Conservation (phyloP, 352 stramenopile species). For the Globisporangium nagaii region DNA sequence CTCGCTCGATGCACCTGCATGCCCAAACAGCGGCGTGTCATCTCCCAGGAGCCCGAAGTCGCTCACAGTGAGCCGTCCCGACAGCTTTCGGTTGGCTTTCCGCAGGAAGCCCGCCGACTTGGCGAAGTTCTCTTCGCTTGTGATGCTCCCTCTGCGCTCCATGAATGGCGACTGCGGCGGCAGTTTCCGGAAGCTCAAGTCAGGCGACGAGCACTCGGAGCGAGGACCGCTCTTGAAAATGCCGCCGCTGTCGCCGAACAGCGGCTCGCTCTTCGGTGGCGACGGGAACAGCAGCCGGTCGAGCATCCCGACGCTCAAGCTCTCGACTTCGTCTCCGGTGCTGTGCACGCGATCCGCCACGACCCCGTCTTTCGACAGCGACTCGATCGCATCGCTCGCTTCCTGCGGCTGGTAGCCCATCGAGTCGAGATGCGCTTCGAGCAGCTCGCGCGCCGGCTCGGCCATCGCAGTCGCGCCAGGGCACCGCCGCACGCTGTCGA, state of each 20-base stretch:
- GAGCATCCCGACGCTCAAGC: constrained; percentile 6
- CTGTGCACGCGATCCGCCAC: background rate
- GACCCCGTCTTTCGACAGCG: constrained; percentile 26
- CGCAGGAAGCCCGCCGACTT: constrained; percentile 65
- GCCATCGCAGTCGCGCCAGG: constrained; percentile 17
- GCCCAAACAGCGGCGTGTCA: constrained; percentile 1
- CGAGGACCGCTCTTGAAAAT: background rate
- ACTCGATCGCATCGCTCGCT: constrained; percentile 29
- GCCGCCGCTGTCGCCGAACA: constrained; percentile 3
- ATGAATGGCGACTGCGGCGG: constrained; percentile 16
- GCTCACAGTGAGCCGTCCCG: constrained; percentile 58
- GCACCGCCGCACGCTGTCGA: constrained; percentile 22
- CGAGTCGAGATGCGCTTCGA: constrained; percentile 37
- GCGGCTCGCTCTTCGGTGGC: constrained; percentile 20
- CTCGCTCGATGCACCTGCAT: background rate
- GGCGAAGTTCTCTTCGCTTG: constrained; percentile 58
- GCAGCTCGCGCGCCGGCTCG: constrained; percentile 35
- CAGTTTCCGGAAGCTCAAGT: background rate
- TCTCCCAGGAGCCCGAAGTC: constrained; percentile 71
- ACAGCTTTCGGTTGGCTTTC: constrained; percentile 48
- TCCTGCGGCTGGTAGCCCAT: constrained; percentile 40
- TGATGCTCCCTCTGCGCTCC: constrained; percentile 46
- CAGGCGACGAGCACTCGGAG: background rate
- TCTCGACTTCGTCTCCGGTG: constrained; percentile 1
- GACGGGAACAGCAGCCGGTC: constrained; percentile 19